Evolutionary conservation across 306 rosid genomes (phyloP), one percentile per base, ranked within the genome.

Genomic region (Dalbergia cultrata): DNA sequence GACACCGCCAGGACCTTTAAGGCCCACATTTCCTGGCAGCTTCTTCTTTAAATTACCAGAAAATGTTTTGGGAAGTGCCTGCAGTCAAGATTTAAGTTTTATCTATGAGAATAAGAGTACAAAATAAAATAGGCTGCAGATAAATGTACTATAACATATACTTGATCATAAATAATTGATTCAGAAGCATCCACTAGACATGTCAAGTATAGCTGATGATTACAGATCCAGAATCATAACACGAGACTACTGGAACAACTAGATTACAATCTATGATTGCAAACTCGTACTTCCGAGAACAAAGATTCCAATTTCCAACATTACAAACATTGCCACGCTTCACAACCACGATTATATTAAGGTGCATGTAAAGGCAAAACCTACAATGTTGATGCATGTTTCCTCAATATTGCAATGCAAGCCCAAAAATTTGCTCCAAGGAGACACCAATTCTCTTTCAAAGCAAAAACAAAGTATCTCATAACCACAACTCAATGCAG

Each of bases 31-130:
- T 41, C 78, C 83, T 0, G 95, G 92, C 79, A 89, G 68, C 81
- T 93, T 93, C 80, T 80, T 88, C 72, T 64, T 87, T 56, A 92
- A 53, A 54, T 86, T 89, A 13, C 76, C 83, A 0, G 85, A 74
- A 62, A 93, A 93, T 64, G 85, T 80, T 64, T 71, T 82, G 8
- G 97, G 97, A 63, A 93, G 72, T 72, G 87, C 90, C 97, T 90
- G 83, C 89, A 85, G 8, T 41, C 62, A 67, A 22, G 45, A 61
- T 17, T 69, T 14, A 72, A 80, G 12, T 50, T 68, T 60, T 71
- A 68, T 9, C 21, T 41, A 13, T 37, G 52, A 63, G 72, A 69
- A 18, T 49, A 56, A 62, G 18, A 16, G 11, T 60, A 14, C 2
- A 64, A 16, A 3, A 77, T n/a, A 63, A 47, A 70, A 62, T 52